Evolutionary conservation across 1,139 yeast genomes (phyloP).

Genomic region (Saccharomycopsis crataegensis): DNA sequence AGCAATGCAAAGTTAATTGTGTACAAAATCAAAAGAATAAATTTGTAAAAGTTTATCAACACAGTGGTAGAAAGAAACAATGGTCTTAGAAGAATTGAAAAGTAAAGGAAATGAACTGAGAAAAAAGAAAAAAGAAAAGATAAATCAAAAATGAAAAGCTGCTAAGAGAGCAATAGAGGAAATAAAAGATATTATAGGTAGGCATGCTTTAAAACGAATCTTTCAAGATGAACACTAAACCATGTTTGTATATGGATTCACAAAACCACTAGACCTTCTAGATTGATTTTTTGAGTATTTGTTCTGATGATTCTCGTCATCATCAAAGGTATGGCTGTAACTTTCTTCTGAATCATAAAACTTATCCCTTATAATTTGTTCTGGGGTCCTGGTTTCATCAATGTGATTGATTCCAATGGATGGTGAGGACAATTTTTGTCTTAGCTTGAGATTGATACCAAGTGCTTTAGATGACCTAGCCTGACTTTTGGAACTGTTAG

Average conservation of each 20-base stretch:
- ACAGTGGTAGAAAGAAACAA: too few species aligned
- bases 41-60: too few species aligned
- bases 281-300: not conserved
- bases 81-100: too few species aligned
- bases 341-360: constrained; percentile 19
- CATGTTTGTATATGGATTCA: constrained; percentile 10
- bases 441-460: constrained; percentile 9
- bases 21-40: too few species aligned
- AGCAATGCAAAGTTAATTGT: too few species aligned
- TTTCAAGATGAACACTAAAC: not conserved
- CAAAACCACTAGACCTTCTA: not conserved
- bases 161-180: too few species aligned
- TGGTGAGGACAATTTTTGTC: constrained; percentile 1
- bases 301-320: constrained; percentile 1
- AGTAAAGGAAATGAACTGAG: too few species aligned
- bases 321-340: constrained; percentile 11
- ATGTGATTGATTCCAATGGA: constrained; percentile 6
- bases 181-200: too few species aligned
- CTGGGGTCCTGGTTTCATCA: constrained; percentile 14
- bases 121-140: too few species aligned
- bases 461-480: constrained; percentile 12
- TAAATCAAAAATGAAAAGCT: too few species aligned
- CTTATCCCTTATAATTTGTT: constrained; percentile 14
- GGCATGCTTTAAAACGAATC: too few species aligned
- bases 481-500: not conserved